Conservation (phyloP, 805 yeast genomes). For the Lipomyces starkeyi region DNA sequence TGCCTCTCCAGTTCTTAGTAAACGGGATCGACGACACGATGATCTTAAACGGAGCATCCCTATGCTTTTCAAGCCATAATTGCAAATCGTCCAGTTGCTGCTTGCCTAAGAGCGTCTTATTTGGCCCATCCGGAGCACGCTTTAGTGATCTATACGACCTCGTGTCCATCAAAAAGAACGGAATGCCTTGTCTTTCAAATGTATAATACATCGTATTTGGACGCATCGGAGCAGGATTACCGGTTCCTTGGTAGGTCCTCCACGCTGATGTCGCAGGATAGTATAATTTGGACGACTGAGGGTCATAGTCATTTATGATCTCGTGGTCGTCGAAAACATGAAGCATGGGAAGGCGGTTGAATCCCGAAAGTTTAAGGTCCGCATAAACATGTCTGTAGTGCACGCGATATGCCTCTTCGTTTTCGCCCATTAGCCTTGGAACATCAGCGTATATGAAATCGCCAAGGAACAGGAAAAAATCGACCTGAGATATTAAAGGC, state of each 20-base stretch:
- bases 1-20: conserved; percentile 40
- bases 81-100: conserved; percentile 34
- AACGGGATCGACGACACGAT: conserved; percentile 41
- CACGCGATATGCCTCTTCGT: conserved; percentile 29
- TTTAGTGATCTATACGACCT: conserved; percentile 37
- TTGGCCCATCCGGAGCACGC: conserved; percentile 27
- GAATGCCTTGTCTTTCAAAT: conserved; percentile 38
- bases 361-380: conserved; percentile 15
- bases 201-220: conserved; percentile 31
- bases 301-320: conserved; percentile 39
- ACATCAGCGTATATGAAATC: conserved; percentile 41
- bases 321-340: conserved; percentile 42
- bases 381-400: conserved; percentile 39
- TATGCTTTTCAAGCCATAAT: conserved; percentile 33
- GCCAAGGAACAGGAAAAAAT: conserved; percentile 39
- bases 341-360: conserved; percentile 33
- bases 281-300: conserved; percentile 13
- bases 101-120: conserved; percentile 40
- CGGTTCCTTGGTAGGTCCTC: conserved; percentile 37
- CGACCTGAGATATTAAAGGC: conserved; percentile 15
- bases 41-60: conserved; percentile 37
- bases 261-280: conserved; percentile 35
- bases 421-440: conserved; percentile 35
- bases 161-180: conserved; percentile 39
- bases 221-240: conserved; percentile 37